Evolutionary conservation across 768 basidiomycete genomes (phyloP).

Genomic region (Tricholoma bakamatsutake): DNA sequence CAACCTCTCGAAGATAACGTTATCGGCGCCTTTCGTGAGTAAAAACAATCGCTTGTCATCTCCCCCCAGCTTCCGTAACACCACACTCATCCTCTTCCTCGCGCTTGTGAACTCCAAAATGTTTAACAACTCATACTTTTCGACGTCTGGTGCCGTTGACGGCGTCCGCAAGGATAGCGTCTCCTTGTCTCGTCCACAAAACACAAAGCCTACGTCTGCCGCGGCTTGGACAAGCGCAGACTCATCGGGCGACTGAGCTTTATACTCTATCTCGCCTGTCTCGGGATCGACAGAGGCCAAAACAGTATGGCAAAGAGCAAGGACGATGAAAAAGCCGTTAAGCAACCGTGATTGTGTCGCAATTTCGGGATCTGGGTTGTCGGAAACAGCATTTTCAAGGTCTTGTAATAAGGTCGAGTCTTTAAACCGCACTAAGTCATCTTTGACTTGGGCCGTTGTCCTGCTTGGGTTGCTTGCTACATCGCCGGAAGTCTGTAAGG

Average conservation of each 20-base stretch:
- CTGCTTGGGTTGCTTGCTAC: conserved; percentile 3
- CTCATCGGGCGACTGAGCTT: conserved; percentile 95
- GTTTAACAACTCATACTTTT: conserved; percentile 85
- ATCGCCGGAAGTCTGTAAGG: conserved; percentile 17
- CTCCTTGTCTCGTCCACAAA: conserved; percentile 84
- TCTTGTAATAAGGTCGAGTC: conserved; percentile 51
- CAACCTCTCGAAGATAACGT: conserved; percentile 89
- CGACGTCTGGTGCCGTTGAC: conserved; percentile 45
- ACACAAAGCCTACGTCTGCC: conserved; percentile 90
- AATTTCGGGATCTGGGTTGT: conserved; percentile 36
- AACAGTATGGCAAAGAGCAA: conserved; percentile 93
- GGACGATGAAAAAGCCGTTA: conserved; percentile 85
- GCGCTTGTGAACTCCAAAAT: conserved; percentile 92
- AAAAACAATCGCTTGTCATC: conserved; percentile 56
- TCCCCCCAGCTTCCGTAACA: conserved; percentile 67
- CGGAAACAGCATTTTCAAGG: conserved; percentile 49
- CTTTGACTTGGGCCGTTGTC: conserved; percentile 8
- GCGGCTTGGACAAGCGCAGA: conserved; percentile 97
- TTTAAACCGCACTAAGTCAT: conserved; percentile 43
- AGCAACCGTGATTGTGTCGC: conserved; percentile 61
- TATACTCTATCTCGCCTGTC: conserved; percentile 79
- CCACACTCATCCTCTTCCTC: conserved; percentile 92
- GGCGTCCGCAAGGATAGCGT: conserved; percentile 72
- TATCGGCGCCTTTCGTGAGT: conserved; percentile 90
- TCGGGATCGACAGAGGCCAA: conserved; percentile 63